phyloP scores from a whole-genome alignment of 1,284 basidiomycete genomes.

The Naganishia sp. region DNA sequence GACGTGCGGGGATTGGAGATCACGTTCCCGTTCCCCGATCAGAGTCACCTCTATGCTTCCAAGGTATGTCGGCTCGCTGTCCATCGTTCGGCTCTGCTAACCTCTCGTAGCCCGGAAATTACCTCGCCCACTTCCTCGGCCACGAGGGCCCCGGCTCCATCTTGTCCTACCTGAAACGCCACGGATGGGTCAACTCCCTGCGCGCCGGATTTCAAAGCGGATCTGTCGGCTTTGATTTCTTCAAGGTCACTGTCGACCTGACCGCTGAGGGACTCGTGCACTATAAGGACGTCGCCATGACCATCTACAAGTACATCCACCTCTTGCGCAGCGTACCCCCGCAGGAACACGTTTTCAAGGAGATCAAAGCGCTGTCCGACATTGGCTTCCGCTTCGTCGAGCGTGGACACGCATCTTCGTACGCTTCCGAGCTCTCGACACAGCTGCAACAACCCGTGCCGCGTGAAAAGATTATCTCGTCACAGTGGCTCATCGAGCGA shows the following conservation, averaged over 20 bases:
- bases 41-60: conserved; percentile 73
- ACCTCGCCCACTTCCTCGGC: conserved; percentile 84
- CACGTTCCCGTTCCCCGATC: conserved; percentile 83
- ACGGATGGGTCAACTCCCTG: conserved; percentile 86
- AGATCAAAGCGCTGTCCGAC: conserved; percentile 71
- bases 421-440: conserved; percentile 75
- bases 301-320: conserved; percentile 83
- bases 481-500: conserved; percentile 71
- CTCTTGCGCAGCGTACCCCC: conserved; percentile 71
- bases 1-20: conserved; percentile 84
- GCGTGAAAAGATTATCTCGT: conserved; percentile 74
- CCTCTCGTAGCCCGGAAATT: conserved; percentile 69
- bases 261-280: conserved; percentile 85
- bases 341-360: conserved; percentile 73
- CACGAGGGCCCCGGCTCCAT: conserved; percentile 96
- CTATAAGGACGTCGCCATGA: conserved; percentile 71
- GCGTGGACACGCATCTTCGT: conserved; percentile 74
- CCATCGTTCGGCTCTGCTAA: too few relatives aligned
- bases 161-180: conserved; percentile 85
- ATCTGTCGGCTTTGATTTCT: conserved; percentile 78
- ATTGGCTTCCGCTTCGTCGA: conserved; percentile 88
- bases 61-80: too few relatives aligned
- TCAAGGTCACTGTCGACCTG: conserved; percentile 79
- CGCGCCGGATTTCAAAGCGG: conserved; percentile 70
- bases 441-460: conserved; percentile 69